A percentile compares a stretch with the other conserved stretches of the same genome.
Evolutionary conservation across 306 rosid species (phyloP).

Genomic region (Trifolium repens): DNA sequence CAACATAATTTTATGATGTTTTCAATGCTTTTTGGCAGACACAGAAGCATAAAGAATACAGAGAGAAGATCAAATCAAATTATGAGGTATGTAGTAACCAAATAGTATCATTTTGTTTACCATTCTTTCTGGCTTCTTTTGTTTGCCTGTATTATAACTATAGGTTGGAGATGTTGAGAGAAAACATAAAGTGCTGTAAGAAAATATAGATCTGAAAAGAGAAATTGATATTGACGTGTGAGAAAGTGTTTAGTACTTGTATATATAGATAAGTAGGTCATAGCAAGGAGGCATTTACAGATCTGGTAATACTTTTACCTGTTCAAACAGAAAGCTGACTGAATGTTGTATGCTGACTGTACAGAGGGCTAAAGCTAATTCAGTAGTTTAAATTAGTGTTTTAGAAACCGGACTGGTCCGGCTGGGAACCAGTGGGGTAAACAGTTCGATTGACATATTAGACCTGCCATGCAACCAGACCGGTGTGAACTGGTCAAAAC

Average conservation of each 20-base stretch:
- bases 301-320: not conserved
- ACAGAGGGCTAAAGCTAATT: not conserved
- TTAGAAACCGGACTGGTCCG: too few species aligned
- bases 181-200: not conserved
- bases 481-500: too few species aligned
- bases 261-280: not conserved
- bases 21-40: constrained; percentile 57
- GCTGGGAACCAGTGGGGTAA: too few species aligned
- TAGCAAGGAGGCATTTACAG: not conserved
- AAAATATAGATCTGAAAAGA: not conserved
- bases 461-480: too few species aligned
- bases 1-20: constrained; percentile 20
- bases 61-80: constrained; percentile 71
- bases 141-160: constrained; percentile 14
- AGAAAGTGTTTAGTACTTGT: not conserved
- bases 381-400: not conserved
- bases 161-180: not conserved
- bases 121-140: constrained; percentile 23
- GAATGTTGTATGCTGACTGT: not conserved
- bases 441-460: too few species aligned
- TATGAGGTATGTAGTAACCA: constrained; percentile 64
- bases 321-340: not conserved
- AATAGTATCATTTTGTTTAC: not conserved
- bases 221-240: not conserved
- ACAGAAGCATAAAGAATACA: constrained; percentile 78